These are phyloP conservation scores for Pichia membranifaciens DNA, from an alignment of 805 yeast species.

Conservation along the genomic window DNA sequence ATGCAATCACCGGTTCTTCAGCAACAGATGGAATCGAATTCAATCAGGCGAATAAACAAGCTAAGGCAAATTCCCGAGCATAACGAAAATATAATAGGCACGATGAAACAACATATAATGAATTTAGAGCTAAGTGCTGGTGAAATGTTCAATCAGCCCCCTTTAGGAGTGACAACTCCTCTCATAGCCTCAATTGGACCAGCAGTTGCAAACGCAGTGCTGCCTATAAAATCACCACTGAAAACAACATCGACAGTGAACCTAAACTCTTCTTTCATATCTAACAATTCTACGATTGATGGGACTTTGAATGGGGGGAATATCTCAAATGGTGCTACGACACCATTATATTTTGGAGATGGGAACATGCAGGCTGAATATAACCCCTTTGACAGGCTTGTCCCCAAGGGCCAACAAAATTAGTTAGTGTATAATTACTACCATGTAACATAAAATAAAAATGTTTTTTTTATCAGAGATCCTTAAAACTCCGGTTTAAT, in stretches of 20 bases:
- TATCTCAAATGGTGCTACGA: conserved; percentile 2
- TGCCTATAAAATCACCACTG: conserved; percentile 29
- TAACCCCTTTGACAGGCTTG: conserved; percentile 24
- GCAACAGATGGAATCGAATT: not conserved
- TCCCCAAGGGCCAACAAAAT: not conserved
- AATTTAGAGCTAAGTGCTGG: conserved; percentile 12
- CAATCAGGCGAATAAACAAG: conserved; percentile 2
- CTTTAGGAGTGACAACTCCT: conserved; percentile 31
- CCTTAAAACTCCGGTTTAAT: too few relatives aligned
- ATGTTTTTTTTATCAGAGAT: too few relatives aligned
- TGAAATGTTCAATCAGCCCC: conserved; percentile 6
- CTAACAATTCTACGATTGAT: not conserved
- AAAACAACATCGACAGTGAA: conserved; percentile 8
- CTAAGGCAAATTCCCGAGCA: conserved; percentile 13
- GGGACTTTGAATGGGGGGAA: not conserved
- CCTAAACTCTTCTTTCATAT: not conserved
- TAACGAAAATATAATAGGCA: conserved; percentile 8
- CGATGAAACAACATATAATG: conserved; percentile 24
- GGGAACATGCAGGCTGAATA: conserved; percentile 12
- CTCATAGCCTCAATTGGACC: conserved; percentile 32
- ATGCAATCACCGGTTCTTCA: not conserved
- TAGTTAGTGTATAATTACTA: too few relatives aligned
- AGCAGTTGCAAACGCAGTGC: conserved; percentile 30
- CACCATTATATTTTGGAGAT: conserved; percentile 6
- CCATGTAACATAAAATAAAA: too few relatives aligned